These are phyloP conservation scores for Podospora pseudoanserina DNA, from an alignment of 495 filamentous ascomycete genomes.

Conservation along the genomic window DNA sequence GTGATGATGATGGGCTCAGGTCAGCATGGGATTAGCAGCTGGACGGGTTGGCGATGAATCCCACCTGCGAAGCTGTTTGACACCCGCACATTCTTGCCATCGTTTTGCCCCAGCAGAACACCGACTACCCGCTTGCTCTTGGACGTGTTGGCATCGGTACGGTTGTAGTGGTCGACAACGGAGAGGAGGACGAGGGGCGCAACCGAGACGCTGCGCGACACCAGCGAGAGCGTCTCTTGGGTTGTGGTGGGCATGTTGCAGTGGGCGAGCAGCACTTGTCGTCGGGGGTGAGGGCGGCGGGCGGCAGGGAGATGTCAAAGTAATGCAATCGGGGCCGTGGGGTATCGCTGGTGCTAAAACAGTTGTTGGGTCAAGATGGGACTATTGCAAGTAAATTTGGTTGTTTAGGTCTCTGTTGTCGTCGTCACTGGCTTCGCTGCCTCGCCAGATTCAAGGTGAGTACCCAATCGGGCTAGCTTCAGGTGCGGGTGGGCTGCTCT, in stretches of 20 bases:
- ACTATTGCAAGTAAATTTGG: not conserved
- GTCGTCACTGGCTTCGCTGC: constrained; percentile 37
- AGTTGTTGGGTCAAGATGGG: constrained; percentile 7
- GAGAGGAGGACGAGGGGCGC: constrained; percentile 97
- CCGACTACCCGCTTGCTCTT: constrained; percentile 92
- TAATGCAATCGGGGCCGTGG: not conserved
- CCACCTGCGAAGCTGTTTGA: constrained; percentile 98
- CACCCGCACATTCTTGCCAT: constrained; percentile 89
- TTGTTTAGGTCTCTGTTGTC: constrained; percentile 14
- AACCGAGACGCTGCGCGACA: constrained; percentile 90
- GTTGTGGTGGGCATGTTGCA: constrained; percentile 85
- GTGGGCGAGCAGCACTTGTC: not conserved
- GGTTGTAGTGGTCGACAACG: constrained; percentile 96
- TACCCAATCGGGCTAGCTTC: constrained; percentile 30
- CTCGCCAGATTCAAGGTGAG: constrained; percentile 29
- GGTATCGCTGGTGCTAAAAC: constrained; percentile 17
- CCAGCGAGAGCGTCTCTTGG: constrained; percentile 87
- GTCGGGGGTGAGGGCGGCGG: not conserved
- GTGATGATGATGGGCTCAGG: constrained; percentile 21
- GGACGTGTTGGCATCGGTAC: constrained; percentile 70
- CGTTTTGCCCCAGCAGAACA: constrained; percentile 91
- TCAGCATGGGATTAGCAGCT: constrained; percentile 8
- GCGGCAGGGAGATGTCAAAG: not conserved
- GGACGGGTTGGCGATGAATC: not conserved
- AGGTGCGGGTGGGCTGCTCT: constrained; percentile 12